Base-by-base conservation (phyloP, 1,284 basidiomycete species). In the Trametes hirsuta region DNA sequence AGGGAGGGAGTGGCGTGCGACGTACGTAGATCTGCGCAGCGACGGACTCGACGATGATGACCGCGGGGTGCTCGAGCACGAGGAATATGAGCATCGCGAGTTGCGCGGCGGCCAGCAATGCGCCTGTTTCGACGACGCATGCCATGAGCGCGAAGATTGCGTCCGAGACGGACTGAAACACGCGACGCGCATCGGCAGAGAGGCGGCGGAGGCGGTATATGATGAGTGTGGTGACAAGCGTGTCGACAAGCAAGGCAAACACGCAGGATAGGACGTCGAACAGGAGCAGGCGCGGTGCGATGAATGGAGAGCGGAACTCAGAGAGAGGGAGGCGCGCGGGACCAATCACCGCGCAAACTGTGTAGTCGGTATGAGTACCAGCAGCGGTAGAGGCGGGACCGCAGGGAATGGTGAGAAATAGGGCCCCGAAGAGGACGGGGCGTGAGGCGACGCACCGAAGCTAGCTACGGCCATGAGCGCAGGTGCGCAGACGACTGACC, bases 1-100 rank as follows among this genome's bases (percentile, higher is more conserved):
- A 22, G 24, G 39, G 41, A 25, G 36, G 21, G 39, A n/a, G 22
- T 24, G 8, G 15, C 10, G 59, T 30, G 30, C 30, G 30, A 50
- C 64, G 59, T 50, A 66, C 64, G 54, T 66, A 66, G 22, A 62
- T n/a, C 37, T 63, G 64, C 6, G 59, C 48, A n/a, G 64, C 61
- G 35, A 66, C 30, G 21, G 58, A 58, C 40, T 63, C 61, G 21
- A 53, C 51, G 18, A 66, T 59, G 45, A 63, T 42, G 11, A 61
- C 18, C 3, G 44, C 57, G 14, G 64, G 64, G 36, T 57, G 46
- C 22, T 55, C 45, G 25, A 61, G 50, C 8, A 49, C 24, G 35
- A 66, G 41, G 9, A 61, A 55, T 14, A 63, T 5, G 47, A 63
- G 57, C 12, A 63, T 22, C 6, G 41, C 14, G 18, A 59, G 25